Base-by-base conservation (phyloP, 2,329 filamentous ascomycete genomes). In the Helotiales sp. region DNA sequence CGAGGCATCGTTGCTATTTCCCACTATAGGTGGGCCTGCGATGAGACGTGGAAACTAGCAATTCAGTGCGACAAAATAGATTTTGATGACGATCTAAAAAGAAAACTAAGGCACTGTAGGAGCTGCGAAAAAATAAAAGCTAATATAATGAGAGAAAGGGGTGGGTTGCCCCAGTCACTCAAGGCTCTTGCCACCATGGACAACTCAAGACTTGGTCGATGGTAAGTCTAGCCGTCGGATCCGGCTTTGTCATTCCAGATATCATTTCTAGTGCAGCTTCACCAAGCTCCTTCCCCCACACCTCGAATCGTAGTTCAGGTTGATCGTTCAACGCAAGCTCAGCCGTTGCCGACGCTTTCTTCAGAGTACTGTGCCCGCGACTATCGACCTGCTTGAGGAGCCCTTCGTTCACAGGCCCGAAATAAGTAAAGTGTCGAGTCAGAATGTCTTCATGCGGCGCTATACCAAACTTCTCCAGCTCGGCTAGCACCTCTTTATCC, bases 371-470 rank as follows among this genome's bases (percentile, higher is more conserved):
- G n/a, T 5, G 20, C 20, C 34, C 26, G 17, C 45, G 30, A 61
- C 54, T 13, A 20, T 54, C 34, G 28, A 65, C 28, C 37, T 55
- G 63, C 13, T 61, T 28, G 57, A 54, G 47, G 10, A 50, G 54
- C 10, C 63, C 43, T 2, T 43, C 45, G 2, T 17, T 3, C 40
- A 61, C 22, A 0, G 63, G 57, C 22, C 55, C 47, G 47, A 65
- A 61, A 20, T 65, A 65, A 45, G 24, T 10, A 55, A 65, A 54
- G 32, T 65, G 55, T 26, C 63, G 28, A 61, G 15, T 26, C 26
- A 61, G 17, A 11, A 61, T 61, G 47, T 45, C 63, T 65, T 43
- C 37, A 45, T 54, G 28, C 60, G 54, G 63, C 59, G 61, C 63
- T 20, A 28, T 43, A 43, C 15, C 54, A 8, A 30, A 2, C 52